These are phyloP conservation scores for Yamadazyma buinensis DNA, from an alignment of 1,139 yeast species.

Conservation along the genomic window DNA sequence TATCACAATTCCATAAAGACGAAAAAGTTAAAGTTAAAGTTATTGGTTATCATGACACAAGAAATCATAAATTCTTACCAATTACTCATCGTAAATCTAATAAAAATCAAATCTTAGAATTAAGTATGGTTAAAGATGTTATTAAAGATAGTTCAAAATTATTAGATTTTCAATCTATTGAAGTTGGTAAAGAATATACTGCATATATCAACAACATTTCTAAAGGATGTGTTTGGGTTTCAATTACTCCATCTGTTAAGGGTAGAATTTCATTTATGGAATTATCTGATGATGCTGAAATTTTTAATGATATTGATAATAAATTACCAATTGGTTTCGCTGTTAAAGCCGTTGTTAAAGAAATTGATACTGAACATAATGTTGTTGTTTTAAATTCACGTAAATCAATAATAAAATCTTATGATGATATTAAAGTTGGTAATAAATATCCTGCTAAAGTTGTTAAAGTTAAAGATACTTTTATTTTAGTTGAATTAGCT, in stretches of 20 bases:
- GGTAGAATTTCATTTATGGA: constrained; percentile 71
- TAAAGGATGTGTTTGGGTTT: constrained; percentile 61
- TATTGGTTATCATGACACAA: constrained; percentile 75
- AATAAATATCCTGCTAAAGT: constrained; percentile 62
- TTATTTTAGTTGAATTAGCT: constrained; percentile 66
- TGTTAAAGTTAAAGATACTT: constrained; percentile 56
- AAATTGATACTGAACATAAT: constrained; percentile 52
- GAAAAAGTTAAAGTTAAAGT: constrained; percentile 60
- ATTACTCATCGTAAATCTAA: constrained; percentile 56
- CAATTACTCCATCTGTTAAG: constrained; percentile 62
- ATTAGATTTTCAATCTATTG: constrained; percentile 34
- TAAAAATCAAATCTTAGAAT: constrained; percentile 59
- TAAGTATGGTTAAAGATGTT: constrained; percentile 48
- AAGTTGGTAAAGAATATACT: constrained; percentile 39
- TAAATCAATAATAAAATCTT: constrained; percentile 32
- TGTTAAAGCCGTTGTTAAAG: constrained; percentile 53
- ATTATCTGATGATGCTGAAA: constrained; percentile 51
- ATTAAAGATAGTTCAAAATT: constrained; percentile 18
- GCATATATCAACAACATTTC: constrained; percentile 55
- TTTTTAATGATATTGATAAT: constrained; percentile 49
- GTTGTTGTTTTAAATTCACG: constrained; percentile 51
- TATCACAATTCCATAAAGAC: constrained; percentile 56
- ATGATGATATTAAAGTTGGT: constrained; percentile 57
- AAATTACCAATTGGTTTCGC: constrained; percentile 71
- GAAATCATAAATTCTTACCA: constrained; percentile 67